Conservation (phyloP, 257 asterid species). For the Rauvolfia tetraphylla region DNA sequence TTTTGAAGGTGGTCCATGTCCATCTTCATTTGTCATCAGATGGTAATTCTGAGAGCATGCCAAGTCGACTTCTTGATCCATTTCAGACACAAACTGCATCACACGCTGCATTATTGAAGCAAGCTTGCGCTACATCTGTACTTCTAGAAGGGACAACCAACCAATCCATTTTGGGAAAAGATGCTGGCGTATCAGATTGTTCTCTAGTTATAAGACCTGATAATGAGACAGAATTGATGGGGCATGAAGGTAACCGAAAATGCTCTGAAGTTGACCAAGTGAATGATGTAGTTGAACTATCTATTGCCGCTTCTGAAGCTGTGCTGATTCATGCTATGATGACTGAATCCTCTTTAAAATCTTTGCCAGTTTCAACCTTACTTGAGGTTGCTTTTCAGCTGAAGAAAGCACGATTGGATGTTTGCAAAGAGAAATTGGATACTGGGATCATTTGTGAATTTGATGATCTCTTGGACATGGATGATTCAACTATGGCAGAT, state of each 20-base stretch:
- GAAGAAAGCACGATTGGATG: conserved; percentile 68
- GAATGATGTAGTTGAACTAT: conserved; percentile 51
- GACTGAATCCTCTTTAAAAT: conserved; percentile 31
- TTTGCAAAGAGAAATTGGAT: conserved; percentile 29
- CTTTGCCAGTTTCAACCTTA: conserved; percentile 51
- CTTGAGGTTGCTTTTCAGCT: conserved; percentile 78
- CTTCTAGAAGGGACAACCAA: conserved; percentile 25
- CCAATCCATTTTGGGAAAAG: conserved; percentile 16
- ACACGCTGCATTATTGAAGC: conserved; percentile 14
- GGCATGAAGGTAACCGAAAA: conserved; percentile 29
- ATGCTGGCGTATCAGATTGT: conserved; percentile 21
- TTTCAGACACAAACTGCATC: conserved; percentile 25
- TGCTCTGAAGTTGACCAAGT: conserved; percentile 34
- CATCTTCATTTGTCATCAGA: conserved; percentile 57
- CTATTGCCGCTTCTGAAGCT: conserved; percentile 86
- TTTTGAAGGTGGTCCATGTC: conserved; percentile 48
- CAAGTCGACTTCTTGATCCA: conserved; percentile 27
- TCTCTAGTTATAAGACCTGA: conserved; percentile 24
- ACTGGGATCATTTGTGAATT: conserved; percentile 28
- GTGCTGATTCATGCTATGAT: conserved; percentile 62
- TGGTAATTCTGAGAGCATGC: conserved; percentile 33
- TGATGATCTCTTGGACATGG: conserved; percentile 53
- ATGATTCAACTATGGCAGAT: conserved; percentile 60
- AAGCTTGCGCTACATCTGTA: conserved; percentile 31
- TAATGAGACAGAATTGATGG: conserved; percentile 27